A percentile compares a stretch with the other conserved stretches of the same genome.
These are phyloP conservation scores for Phytopythium oedochilum DNA, from an alignment of 352 stramenopile genomes.

Conservation along the genomic window DNA sequence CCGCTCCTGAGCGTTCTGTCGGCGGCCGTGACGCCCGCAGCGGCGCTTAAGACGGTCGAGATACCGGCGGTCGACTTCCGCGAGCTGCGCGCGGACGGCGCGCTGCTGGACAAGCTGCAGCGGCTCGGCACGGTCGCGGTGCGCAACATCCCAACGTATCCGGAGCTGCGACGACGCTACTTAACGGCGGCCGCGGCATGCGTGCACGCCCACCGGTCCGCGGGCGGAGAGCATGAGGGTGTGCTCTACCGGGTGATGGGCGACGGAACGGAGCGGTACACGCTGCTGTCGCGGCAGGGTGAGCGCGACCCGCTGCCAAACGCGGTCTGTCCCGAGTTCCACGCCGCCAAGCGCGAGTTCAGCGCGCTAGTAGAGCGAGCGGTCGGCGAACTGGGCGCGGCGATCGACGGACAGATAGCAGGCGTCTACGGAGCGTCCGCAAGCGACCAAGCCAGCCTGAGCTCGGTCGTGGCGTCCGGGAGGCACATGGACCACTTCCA, in stretches of 20 bases:
- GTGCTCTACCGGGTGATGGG: slow-evolving; percentile 9
- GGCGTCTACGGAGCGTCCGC: neutral
- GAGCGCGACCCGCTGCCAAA: slow-evolving; percentile 6
- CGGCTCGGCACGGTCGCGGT: slow-evolving; percentile 11
- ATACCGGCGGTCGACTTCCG: slow-evolving; percentile 9
- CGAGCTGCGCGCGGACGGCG: slow-evolving; percentile 2
- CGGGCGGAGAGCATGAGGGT: neutral
- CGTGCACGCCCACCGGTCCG: neutral
- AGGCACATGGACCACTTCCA: slow-evolving; percentile 18
- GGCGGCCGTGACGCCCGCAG: neutral
- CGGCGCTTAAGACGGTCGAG: neutral
- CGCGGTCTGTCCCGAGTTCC: slow-evolving; percentile 8
- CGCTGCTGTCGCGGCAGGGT: slow-evolving; percentile 7
- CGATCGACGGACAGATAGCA: neutral
- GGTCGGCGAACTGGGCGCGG: slow-evolving; percentile 5
- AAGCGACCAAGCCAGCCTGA: neutral
- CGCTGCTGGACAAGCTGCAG: slow-evolving; percentile 7
- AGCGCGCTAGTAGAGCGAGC: slow-evolving; percentile 7
- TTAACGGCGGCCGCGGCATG: slow-evolving; percentile 7
- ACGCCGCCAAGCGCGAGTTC: slow-evolving; percentile 9
- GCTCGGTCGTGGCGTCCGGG: slow-evolving; percentile 5
- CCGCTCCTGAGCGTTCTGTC: neutral
- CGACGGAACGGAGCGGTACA: slow-evolving; percentile 17
- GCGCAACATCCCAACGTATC: slow-evolving; percentile 6
- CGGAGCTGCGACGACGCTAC: slow-evolving; percentile 4